These are phyloP conservation scores for Hericium erinaceus DNA, from an alignment of 768 basidiomycete species.

Conservation along the genomic window DNA sequence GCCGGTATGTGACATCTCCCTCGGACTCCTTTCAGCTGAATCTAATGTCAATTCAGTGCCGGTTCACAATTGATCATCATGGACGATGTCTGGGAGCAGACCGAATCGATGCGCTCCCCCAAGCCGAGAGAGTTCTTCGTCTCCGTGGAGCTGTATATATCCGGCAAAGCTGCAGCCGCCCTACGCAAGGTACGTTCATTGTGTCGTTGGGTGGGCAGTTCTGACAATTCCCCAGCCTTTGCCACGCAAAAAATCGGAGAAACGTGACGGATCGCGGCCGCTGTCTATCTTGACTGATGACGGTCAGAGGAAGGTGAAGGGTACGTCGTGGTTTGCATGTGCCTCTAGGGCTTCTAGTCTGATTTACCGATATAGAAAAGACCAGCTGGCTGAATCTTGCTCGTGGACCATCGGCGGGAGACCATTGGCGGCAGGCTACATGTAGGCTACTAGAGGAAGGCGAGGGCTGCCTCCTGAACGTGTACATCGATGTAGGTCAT, in stretches of 20 bases:
- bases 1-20: no score
- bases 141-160: constrained; percentile 14
- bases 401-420: constrained; percentile 38
- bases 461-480: constrained; percentile 55
- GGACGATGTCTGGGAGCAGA: constrained; percentile 7
- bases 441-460: constrained; percentile 66
- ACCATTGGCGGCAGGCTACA: constrained; percentile 65
- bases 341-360: background rate
- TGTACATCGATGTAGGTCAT: constrained; percentile 64
- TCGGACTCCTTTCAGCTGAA: no score
- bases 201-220: background rate
- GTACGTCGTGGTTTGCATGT: constrained; percentile 23
- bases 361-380: constrained; percentile 41
- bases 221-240: constrained; percentile 25
- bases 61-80: background rate
- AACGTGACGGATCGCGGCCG: constrained; percentile 30
- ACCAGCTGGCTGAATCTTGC: constrained; percentile 60
- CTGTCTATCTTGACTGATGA: constrained; percentile 32
- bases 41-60: no score
- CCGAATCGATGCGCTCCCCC: background rate
- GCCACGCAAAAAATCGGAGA: constrained; percentile 48
- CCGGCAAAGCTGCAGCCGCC: constrained; percentile 12
- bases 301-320: constrained; percentile 47
- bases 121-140: constrained; percentile 11
- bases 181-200: constrained; percentile 8